Conservation (phyloP, 2,329 filamentous ascomycete species). For the Ascochyta viciae-villosae region DNA sequence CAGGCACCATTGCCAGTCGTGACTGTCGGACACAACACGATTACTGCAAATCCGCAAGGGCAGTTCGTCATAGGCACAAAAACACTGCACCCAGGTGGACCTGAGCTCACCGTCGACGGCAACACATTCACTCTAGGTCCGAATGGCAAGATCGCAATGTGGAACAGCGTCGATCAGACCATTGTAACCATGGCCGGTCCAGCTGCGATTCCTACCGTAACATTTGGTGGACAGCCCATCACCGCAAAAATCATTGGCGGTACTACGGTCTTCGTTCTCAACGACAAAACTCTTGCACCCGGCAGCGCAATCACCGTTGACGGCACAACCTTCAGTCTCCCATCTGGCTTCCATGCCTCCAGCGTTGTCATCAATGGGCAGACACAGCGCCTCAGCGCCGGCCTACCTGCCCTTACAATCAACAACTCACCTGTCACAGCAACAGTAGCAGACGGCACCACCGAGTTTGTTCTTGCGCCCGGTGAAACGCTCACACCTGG, state of each 20-base stretch:
- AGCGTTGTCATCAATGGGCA: slow-evolving; percentile 33
- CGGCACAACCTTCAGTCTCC: slow-evolving; percentile 37
- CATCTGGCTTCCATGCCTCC: slow-evolving; percentile 22
- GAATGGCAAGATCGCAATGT: slow-evolving; percentile 46
- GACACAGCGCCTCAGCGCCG: slow-evolving; percentile 25
- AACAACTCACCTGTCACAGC: slow-evolving; percentile 13
- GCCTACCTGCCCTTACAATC: slow-evolving; percentile 20
- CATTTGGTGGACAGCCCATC: slow-evolving; percentile 28
- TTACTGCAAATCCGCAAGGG: slow-evolving; percentile 43
- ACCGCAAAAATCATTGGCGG: slow-evolving; percentile 35
- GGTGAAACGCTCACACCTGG: slow-evolving; percentile 31
- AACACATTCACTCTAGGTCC: slow-evolving; percentile 46
- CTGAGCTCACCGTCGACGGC: slow-evolving; percentile 45
- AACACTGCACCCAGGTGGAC: slow-evolving; percentile 45
- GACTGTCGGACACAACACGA: slow-evolving; percentile 31
- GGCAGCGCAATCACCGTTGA: slow-evolving; percentile 32
- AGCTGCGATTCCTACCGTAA: slow-evolving; percentile 28
- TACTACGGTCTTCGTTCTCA: slow-evolving; percentile 32
- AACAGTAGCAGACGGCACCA: slow-evolving; percentile 20
- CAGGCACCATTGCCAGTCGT: slow-evolving; percentile 28
- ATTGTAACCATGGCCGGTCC: slow-evolving; percentile 28
- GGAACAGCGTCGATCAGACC: slow-evolving; percentile 44
- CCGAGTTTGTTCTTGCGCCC: slow-evolving; percentile 27
- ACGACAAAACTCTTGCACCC: slow-evolving; percentile 26
- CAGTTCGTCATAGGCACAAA: slow-evolving; percentile 44